Evolutionary conservation across 2,329 filamentous ascomycete species (phyloP), one percentile per base, ranked within the genome.

Genomic region (Sarocladium kiliense): DNA sequence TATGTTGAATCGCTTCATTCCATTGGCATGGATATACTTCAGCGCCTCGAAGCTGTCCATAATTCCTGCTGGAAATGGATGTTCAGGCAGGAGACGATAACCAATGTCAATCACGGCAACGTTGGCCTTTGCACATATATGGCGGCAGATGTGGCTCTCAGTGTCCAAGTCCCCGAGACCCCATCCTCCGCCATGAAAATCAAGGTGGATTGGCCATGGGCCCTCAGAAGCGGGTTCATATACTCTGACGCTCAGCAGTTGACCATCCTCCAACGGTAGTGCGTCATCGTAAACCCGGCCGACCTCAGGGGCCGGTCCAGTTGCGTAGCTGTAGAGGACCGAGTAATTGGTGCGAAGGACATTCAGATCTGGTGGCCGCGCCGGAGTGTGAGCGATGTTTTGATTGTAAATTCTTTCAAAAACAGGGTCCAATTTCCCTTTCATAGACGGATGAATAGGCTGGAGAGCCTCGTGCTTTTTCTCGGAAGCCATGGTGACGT

Each of bases 81-180:
- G 62, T 62, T 80, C 77, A 9, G 78, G 78, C 0, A 78, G 74
- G 1, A 80, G 71, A 3, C 78, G 72, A 60, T 81, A 82, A n/a
- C 64, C 76, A 11, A 80, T 73, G 59, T 79, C 75, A 54, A 82
- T 68, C 26, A 80, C 75, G 14, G 68, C 70, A 26, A 77, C 76
- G 25, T 68, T 66, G 21, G 72, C 72, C 45, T 71, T 66, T 26
- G 68, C 65, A 63, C 72, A 76, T 23, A 79, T 67, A 59, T 78
- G 75, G 53, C 69, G 68, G 68, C 75, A 78, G 55, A 79, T 74
- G 58, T 77, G 71, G 2, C 71, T 66, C 65, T 80, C 77, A 1
- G 76, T 78, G 19, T 76, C 72, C 12, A 79, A 65, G 57, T 77
- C 77, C 1, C 77, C 77, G 1, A 79, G 68, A 0, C 74, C 76